These are phyloP conservation scores for Dillenia suffruticosa DNA, from an alignment of 164 flowering plant genomes.

Conservation along the genomic window DNA sequence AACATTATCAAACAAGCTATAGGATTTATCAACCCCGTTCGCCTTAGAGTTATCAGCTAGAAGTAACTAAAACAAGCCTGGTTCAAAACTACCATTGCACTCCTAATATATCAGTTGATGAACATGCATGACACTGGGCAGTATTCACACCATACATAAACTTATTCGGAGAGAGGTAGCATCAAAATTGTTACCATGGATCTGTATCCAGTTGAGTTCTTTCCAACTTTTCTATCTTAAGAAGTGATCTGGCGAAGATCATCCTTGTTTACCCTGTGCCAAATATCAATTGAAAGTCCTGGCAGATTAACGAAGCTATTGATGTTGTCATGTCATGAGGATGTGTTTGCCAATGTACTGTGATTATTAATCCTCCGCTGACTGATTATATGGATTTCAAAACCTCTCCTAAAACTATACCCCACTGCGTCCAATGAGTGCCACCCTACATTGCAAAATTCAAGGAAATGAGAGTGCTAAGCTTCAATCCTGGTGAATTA, in stretches of 20 bases:
- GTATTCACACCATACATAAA: too few relatives aligned
- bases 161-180: too few relatives aligned
- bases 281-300: background rate
- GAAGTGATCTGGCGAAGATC: background rate
- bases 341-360: background rate
- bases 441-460: conserved; percentile 61
- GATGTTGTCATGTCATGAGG: background rate
- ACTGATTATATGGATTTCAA: conserved; percentile 37
- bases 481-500: too few relatives aligned
- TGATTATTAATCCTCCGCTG: background rate
- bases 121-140: too few relatives aligned
- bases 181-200: too few relatives aligned
- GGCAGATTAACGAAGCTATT: background rate
- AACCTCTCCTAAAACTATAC: conserved; percentile 74
- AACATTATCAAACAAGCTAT: too few relatives aligned
- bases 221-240: background rate
- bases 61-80: too few relatives aligned
- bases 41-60: too few relatives aligned
- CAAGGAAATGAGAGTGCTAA: background rate
- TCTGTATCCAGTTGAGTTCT: background rate
- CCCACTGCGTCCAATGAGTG: conserved; percentile 93
- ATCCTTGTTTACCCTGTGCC: background rate
- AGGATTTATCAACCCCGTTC: too few relatives aligned
- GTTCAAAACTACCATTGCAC: too few relatives aligned
- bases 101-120: too few relatives aligned